Percentiles rank a stretch among this genome's conserved stretches.
Evolutionary conservation across 2,329 filamentous ascomycete species (phyloP).

Genomic region (Aspergillus phoenicis): DNA sequence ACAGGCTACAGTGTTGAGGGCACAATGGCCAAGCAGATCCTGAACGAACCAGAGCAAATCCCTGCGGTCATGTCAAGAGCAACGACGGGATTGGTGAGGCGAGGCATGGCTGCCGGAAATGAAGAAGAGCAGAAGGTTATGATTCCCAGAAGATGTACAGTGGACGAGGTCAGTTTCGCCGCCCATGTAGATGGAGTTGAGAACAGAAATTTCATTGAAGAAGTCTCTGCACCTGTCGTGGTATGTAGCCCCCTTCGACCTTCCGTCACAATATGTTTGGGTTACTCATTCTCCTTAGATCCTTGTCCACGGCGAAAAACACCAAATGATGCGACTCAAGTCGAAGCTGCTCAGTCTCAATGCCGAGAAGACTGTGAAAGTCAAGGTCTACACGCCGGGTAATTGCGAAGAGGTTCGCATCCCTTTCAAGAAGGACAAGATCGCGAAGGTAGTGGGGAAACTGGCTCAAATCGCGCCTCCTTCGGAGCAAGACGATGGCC

Average conservation of each 20-base stretch:
- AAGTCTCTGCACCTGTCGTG: conserved; percentile 87
- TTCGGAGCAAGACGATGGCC: conserved; percentile 47
- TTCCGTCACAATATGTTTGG: background rate
- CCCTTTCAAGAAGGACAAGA: conserved; percentile 92
- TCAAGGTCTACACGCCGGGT: conserved; percentile 89
- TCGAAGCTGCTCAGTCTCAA: conserved; percentile 94
- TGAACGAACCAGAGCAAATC: conserved; percentile 93
- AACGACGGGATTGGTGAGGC: conserved; percentile 55
- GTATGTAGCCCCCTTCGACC: conserved; percentile 58
- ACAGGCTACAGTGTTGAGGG: conserved; percentile 98
- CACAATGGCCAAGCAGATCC: conserved; percentile 94
- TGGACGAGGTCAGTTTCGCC: conserved; percentile 93
- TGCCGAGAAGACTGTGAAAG: conserved; percentile 74
- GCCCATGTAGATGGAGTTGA: conserved; percentile 96
- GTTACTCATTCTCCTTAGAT: conserved; percentile 59
- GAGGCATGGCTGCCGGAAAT: conserved; percentile 63
- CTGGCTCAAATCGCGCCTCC: conserved; percentile 80
- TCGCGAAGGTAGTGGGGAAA: conserved; percentile 93
- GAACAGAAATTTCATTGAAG: conserved; percentile 95
- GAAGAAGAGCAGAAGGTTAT: conserved; percentile 81
- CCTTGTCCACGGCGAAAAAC: conserved; percentile 92
- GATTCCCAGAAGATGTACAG: conserved; percentile 88
- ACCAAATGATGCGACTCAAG: conserved; percentile 97
- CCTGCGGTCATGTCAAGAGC: conserved; percentile 84
- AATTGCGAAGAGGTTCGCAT: conserved; percentile 96